A percentile compares a stretch with the other conserved stretches of the same genome.
phyloP scores from a whole-genome alignment of 1,284 basidiomycete species.

The Ceratobasidium sp. region DNA sequence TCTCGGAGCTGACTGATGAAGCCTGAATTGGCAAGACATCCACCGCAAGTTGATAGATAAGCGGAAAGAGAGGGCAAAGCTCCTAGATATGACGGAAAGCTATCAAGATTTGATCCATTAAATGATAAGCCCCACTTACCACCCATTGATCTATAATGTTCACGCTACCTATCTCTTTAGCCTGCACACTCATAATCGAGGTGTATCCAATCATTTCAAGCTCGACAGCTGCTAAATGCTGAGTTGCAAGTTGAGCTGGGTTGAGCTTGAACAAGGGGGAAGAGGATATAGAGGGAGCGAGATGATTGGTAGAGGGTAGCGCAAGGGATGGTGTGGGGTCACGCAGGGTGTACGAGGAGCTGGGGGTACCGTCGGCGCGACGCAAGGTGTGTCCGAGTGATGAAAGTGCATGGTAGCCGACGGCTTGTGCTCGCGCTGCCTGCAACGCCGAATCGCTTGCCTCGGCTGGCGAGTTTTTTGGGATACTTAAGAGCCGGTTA shows the following conservation, averaged over 20 bases:
- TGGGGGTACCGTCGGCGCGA: background rate
- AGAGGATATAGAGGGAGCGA: background rate
- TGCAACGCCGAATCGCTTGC: no score
- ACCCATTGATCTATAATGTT: conserved; percentile 1
- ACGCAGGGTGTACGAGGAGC: no score
- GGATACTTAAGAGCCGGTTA: background rate
- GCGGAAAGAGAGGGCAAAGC: background rate
- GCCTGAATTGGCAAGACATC: conserved; percentile 17
- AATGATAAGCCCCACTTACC: background rate
- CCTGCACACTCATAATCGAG: background rate
- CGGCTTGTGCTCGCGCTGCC: conserved; percentile 3
- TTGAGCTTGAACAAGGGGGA: background rate
- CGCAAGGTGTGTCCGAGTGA: background rate
- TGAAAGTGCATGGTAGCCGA: background rate
- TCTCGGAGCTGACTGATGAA: conserved; percentile 13
- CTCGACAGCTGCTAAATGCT: background rate
- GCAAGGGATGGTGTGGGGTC: no score
- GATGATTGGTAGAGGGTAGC: background rate
- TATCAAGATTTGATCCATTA: background rate
- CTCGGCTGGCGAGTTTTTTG: background rate
- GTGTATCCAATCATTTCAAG: conserved; percentile 4
- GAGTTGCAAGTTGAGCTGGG: background rate
- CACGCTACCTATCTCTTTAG: background rate
- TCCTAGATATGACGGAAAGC: background rate
- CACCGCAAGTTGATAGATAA: conserved; percentile 7